Percentiles rank a stretch among this genome's conserved stretches.
Conservation (phyloP, 2,329 filamentous ascomycete species). For the Xylariaceae sp. region DNA sequence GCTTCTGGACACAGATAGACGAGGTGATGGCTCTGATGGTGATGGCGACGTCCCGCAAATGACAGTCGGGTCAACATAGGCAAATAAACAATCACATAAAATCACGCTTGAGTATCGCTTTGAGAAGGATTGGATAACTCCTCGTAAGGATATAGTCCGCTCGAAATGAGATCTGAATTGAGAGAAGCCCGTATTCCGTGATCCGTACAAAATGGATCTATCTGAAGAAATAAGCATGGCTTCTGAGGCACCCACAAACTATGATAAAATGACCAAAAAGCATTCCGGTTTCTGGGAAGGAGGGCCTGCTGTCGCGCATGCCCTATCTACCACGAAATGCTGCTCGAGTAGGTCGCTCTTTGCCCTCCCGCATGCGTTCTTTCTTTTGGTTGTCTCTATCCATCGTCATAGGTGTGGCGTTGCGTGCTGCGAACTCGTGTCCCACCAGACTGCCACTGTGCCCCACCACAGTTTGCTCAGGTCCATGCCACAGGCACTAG, state of each 20-base stretch:
- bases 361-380: neutral
- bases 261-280: too few species aligned
- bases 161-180: neutral
- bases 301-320: too few species aligned
- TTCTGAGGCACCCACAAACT: too few species aligned
- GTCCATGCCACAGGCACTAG: neutral
- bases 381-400: neutral
- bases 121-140: neutral
- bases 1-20: neutral
- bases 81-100: neutral
- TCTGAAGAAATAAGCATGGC: too few species aligned
- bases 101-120: neutral
- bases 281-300: too few species aligned
- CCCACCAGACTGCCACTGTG: neutral
- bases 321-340: too few species aligned
- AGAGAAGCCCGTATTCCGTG: neutral
- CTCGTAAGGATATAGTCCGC: neutral
- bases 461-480: constrained; percentile 2
- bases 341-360: neutral
- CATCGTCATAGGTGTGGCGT: neutral
- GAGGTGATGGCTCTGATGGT: neutral
- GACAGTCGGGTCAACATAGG: neutral
- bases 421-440: neutral
- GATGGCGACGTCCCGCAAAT: neutral
- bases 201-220: too few species aligned